A percentile compares a stretch with the other conserved stretches of the same genome.
Evolutionary conservation across 805 yeast species (phyloP).

Genomic region (Hanseniaspora taiwanica): DNA sequence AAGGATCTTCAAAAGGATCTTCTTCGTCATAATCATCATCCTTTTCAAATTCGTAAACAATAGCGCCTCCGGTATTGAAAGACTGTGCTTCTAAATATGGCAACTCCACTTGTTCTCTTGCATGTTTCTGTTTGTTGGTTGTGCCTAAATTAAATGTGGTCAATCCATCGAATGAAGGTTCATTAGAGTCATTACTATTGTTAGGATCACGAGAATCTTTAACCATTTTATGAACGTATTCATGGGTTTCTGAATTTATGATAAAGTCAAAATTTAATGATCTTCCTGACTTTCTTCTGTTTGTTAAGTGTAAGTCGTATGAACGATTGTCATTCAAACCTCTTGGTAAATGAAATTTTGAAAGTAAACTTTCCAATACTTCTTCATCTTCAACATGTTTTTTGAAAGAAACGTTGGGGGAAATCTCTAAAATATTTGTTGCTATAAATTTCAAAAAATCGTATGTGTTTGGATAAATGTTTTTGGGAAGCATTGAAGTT

Average conservation of each 20-base stretch:
- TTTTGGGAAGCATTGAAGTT: conserved; percentile 3
- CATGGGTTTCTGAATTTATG: conserved; percentile 37
- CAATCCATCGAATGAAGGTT: conserved; percentile 48
- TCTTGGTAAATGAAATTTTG: conserved; percentile 34
- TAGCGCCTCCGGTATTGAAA: conserved; percentile 78
- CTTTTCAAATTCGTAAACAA: conserved; percentile 87
- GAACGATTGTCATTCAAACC: conserved; percentile 38
- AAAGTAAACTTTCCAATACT: conserved; percentile 27
- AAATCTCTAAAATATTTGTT: conserved; percentile 52
- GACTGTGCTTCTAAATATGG: conserved; percentile 87
- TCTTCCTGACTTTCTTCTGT: conserved; percentile 78
- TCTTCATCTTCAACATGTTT: conserved; percentile 32
- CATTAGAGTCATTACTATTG: conserved; percentile 18
- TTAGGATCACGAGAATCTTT: no score
- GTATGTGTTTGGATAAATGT: conserved; percentile 41
- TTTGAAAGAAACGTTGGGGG: conserved; percentile 26
- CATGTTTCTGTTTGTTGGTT: conserved; percentile 58
- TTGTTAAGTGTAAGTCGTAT: conserved; percentile 34
- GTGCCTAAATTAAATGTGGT: conserved; percentile 83
- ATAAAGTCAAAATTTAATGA: conserved; percentile 42
- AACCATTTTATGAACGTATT: conserved; percentile 18
- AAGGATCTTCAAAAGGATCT: conserved; percentile 95
- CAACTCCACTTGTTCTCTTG: conserved; percentile 72
- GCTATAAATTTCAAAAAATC: conserved; percentile 56
- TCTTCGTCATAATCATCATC: conserved; percentile 98